Base-by-base conservation (phyloP, 2,329 filamentous ascomycete genomes). In the Aspergillus sp. region DNA sequence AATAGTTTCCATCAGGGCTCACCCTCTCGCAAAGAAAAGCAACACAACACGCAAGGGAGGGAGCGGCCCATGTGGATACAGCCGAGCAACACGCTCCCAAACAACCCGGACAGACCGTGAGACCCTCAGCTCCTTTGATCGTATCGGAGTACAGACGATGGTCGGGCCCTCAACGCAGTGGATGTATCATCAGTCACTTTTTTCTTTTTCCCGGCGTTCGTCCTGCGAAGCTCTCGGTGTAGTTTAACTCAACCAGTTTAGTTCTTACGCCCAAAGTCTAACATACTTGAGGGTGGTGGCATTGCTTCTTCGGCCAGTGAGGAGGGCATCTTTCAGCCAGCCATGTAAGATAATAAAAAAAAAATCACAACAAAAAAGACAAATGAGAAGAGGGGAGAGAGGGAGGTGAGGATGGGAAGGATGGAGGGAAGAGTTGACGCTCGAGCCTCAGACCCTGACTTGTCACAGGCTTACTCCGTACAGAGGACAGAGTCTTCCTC, bases 391-490 rank as follows among this genome's bases (percentile, higher is more conserved):
- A n/a, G 3, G 32, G 10, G 4, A 4, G 32, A 34, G 14, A 4
- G 20, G 42, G 42, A 4, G 3, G 4, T 5, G 23, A 7, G 23
- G 23, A 45, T 11, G 42, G 44, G 45, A 45, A 23, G 14, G 29
- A n/a, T n/a, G 21, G 46, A 46, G 5, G 21, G 23, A 43, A n/a
- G 7, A 17, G 14, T 14, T 10, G 25, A 45, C 25, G 36, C 36
- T 36, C 44, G 49, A 49, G 50, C 49, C 50, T 48, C 47, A 45
- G 40, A 52, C 36, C 45, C 45, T 34, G 38, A 32, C 21, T 41
- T 47, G 16, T 36, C 25, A 25, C 25, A 17, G 40, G 11, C 34
- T 38, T 38, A 38, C 34, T 38, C n/a, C 25, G n/a, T n/a, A n/a
- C n/a, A n/a, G n/a, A n/a, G n/a, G n/a, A n/a, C n/a, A n/a, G n/a